phyloP scores from a whole-genome alignment of 352 stramenopile species.

The Phytophthora ramorum region DNA sequence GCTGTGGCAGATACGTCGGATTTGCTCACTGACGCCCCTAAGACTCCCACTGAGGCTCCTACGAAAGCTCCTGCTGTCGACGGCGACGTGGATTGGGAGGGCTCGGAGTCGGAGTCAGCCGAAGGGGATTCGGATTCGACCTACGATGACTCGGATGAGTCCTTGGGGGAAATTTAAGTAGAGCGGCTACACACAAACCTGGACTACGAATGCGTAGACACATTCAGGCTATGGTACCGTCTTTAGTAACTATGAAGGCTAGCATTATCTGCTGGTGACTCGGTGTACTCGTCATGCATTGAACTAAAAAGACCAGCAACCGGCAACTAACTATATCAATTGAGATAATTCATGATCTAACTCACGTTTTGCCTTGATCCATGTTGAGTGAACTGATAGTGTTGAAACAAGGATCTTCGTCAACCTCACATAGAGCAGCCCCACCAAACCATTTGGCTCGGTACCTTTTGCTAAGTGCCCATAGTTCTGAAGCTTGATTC shows the following conservation, averaged over 20 bases:
- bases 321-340: background rate
- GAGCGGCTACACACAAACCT: background rate
- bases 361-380: background rate
- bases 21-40: constrained; percentile 11
- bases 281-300: background rate
- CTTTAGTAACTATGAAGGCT: background rate
- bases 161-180: constrained; percentile 13
- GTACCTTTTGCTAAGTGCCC: too few relatives aligned
- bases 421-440: too few relatives aligned
- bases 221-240: background rate
- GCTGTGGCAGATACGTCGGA: constrained; percentile 11
- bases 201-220: constrained; percentile 1
- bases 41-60: background rate
- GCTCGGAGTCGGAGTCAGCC: constrained; percentile 20
- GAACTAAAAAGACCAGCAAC: background rate
- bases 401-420: too few relatives aligned
- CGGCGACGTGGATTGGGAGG: constrained; percentile 18
- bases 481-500: background rate
- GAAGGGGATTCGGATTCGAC: constrained; percentile 22
- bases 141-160: constrained; percentile 21
- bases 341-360: background rate
- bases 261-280: background rate
- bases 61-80: constrained; percentile 4
- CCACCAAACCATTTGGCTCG: too few relatives aligned
- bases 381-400: too few relatives aligned